Conservation (phyloP, 108 stramenopile species). For the Cyclotella kingstonii region DNA sequence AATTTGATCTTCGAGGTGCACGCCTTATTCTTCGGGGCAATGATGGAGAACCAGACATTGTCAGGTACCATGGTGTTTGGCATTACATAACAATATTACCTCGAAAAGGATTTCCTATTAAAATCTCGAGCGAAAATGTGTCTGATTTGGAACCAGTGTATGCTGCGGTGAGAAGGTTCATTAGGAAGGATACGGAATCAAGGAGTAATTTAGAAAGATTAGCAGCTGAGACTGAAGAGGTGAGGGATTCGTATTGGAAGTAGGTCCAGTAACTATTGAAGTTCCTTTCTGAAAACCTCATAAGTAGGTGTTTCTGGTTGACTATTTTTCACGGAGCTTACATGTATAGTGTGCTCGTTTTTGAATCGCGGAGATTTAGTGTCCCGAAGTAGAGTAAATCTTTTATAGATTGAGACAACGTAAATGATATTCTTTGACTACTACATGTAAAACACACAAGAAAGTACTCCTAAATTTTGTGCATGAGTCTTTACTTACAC, state of each 20-base stretch:
- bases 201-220: slow-evolving; percentile 6
- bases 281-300: too few relatives aligned
- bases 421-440: too few relatives aligned
- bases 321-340: too few relatives aligned
- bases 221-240: background rate
- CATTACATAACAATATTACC: slow-evolving; percentile 31
- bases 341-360: too few relatives aligned
- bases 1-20: slow-evolving; percentile 38
- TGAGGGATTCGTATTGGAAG: background rate
- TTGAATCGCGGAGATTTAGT: too few relatives aligned
- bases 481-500: too few relatives aligned
- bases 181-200: slow-evolving; percentile 13
- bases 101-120: slow-evolving; percentile 30
- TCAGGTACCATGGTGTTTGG: slow-evolving; percentile 14
- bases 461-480: too few relatives aligned
- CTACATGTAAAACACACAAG: too few relatives aligned
- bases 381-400: too few relatives aligned
- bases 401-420: too few relatives aligned
- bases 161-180: slow-evolving; percentile 21
- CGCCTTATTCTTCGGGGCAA: slow-evolving; percentile 14
- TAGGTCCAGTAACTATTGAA: too few relatives aligned
- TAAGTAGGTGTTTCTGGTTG: too few relatives aligned
- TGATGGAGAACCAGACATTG: slow-evolving; percentile 15
- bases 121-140: slow-evolving; percentile 21
- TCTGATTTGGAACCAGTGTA: slow-evolving; percentile 29